phyloP scores from a whole-genome alignment of 2,329 filamentous ascomycete species.

The Ophidiomyces ophidiicola region DNA sequence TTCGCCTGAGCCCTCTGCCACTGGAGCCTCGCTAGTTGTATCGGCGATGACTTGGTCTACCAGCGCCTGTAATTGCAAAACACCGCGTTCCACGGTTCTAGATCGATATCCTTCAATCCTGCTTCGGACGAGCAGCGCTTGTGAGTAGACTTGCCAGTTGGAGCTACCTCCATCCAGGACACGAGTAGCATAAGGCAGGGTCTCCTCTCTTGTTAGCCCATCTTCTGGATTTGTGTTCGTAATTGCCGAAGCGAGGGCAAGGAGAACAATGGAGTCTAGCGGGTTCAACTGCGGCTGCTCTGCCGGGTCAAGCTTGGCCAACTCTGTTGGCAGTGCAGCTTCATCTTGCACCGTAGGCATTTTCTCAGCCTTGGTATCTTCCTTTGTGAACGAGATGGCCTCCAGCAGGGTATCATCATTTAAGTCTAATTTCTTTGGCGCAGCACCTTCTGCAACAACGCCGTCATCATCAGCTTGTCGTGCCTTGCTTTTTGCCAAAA shows the following conservation, averaged over 20 bases:
- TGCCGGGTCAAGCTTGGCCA: slow-evolving; percentile 59
- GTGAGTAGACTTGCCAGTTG: slow-evolving; percentile 97
- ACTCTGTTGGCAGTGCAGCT: slow-evolving; percentile 44
- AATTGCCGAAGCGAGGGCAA: slow-evolving; percentile 68
- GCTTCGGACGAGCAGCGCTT: slow-evolving; percentile 78
- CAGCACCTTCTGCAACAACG: slow-evolving; percentile 17
- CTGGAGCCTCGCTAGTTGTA: slow-evolving; percentile 42
- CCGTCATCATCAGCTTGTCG: slow-evolving; percentile 23
- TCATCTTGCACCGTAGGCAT: slow-evolving; percentile 31
- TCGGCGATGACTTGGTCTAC: slow-evolving; percentile 92
- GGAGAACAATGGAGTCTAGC: slow-evolving; percentile 78
- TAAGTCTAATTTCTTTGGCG: slow-evolving; percentile 59
- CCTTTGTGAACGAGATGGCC: slow-evolving; percentile 63
- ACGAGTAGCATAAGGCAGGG: slow-evolving; percentile 76
- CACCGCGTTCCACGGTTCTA: slow-evolving; percentile 74
- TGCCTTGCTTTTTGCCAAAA: slow-evolving; percentile 63
- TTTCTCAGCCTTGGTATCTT: slow-evolving; percentile 31
- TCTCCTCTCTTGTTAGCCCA: slow-evolving; percentile 82
- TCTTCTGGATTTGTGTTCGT: slow-evolving; percentile 79
- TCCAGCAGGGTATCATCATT: slow-evolving; percentile 93
- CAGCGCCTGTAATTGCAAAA: slow-evolving; percentile 85
- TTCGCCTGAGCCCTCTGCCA: slow-evolving; percentile 23
- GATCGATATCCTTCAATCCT: slow-evolving; percentile 80
- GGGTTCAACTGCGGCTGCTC: slow-evolving; percentile 70
- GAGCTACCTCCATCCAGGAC: slow-evolving; percentile 80